A percentile compares a stretch with the other conserved stretches of the same genome.
Evolutionary conservation across 2,329 filamentous ascomycete genomes (phyloP).

Genomic region (Trichoderma sp.): DNA sequence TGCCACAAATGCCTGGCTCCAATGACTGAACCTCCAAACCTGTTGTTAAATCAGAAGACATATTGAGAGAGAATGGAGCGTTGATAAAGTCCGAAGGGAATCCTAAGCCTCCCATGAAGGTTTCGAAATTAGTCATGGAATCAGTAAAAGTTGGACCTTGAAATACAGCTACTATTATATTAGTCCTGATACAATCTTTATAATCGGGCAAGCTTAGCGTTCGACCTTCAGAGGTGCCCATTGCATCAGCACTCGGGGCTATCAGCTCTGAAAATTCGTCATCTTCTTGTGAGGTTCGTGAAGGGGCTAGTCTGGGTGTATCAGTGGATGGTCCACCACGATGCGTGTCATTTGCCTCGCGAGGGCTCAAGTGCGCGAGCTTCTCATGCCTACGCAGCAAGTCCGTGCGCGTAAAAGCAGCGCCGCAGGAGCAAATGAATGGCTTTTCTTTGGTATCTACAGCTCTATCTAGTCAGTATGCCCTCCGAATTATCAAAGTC

Average conservation of each 20-base stretch:
- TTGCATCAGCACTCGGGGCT: not conserved
- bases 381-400: not conserved
- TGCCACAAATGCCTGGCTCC: not conserved
- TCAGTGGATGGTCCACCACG: not conserved
- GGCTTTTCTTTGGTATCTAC: not conserved
- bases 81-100: not conserved
- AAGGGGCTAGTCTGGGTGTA: not conserved
- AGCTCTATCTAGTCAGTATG: not conserved
- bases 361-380: not conserved
- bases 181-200: not conserved
- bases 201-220: not conserved
- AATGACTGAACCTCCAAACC: not conserved
- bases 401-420: not conserved
- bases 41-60: not conserved
- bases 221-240: not conserved
- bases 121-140: not conserved
- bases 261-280: not conserved
- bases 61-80: not conserved
- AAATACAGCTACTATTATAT: not conserved
- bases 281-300: not conserved
- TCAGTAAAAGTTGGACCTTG: not conserved
- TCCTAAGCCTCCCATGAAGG: not conserved
- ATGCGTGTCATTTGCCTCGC: not conserved
- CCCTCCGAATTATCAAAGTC: not conserved
- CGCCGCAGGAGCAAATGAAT: not conserved